These are phyloP conservation scores for Globisporangium abappressorium DNA, from an alignment of 352 stramenopile genomes.

Conservation along the genomic window DNA sequence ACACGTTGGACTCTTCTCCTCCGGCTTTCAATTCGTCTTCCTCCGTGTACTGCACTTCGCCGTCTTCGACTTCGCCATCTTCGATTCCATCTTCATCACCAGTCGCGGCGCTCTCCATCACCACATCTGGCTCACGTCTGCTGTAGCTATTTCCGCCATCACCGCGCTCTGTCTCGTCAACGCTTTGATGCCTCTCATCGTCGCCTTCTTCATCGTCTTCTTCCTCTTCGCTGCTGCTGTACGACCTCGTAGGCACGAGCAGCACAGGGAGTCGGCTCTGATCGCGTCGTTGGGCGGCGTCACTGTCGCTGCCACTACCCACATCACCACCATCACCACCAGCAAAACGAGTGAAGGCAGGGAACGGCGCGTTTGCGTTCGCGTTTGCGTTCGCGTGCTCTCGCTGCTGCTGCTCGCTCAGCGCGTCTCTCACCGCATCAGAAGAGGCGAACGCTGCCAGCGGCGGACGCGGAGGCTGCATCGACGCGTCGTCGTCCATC, in stretches of 20 bases:
- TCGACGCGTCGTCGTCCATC: conserved; percentile 10
- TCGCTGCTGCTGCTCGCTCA: neutral
- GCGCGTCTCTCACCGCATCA: neutral
- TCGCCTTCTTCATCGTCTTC: conserved; percentile 6
- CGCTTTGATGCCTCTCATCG: neutral
- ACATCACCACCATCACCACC: neutral
- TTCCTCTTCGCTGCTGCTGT: conserved; percentile 25
- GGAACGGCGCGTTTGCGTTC: neutral
- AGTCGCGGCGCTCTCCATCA: neutral
- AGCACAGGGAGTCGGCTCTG: conserved; percentile 11
- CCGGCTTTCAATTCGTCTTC: neutral
- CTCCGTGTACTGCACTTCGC: neutral
- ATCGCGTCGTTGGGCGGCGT: neutral
- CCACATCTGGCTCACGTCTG: neutral
- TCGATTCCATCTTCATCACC: neutral
- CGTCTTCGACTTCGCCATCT: neutral
- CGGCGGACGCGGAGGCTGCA: neutral
- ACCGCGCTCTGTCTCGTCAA: neutral
- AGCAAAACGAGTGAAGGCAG: neutral
- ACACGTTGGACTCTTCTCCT: neutral
- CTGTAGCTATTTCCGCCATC: neutral
- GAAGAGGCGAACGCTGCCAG: conserved; percentile 1
- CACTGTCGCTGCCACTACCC: neutral
- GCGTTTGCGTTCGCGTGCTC: neutral
- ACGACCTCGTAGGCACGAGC: conserved; percentile 25